Percentiles rank a stretch among this genome's conserved stretches.
Evolutionary conservation across 1,139 yeast genomes (phyloP).

Genomic region (Suhomyces coccinellae): DNA sequence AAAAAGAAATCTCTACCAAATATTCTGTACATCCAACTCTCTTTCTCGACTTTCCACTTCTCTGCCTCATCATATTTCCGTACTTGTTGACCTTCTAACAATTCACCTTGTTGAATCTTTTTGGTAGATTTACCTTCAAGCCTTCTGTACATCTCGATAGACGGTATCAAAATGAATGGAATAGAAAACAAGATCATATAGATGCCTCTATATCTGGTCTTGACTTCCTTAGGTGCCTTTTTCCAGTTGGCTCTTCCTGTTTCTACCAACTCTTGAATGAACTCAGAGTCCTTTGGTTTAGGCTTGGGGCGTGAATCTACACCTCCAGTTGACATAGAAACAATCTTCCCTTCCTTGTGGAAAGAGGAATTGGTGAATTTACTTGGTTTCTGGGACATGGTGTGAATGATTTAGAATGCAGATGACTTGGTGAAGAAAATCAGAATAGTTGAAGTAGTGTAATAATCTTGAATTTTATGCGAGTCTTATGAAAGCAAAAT

Average conservation of each 20-base stretch:
- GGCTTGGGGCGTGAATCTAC: conserved; percentile 16
- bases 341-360: conserved; percentile 30
- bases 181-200: conserved; percentile 41
- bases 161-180: conserved; percentile 38
- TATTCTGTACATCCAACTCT: conserved; percentile 38
- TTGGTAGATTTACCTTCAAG: conserved; percentile 46
- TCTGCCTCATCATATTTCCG: conserved; percentile 42
- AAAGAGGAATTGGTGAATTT: conserved; percentile 31
- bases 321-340: conserved; percentile 16
- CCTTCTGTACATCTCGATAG: conserved; percentile 39
- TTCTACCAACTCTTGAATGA: conserved; percentile 35
- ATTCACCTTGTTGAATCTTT: conserved; percentile 45
- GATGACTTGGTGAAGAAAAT: not conserved
- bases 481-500: no score
- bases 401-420: not conserved
- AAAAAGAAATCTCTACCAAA: conserved; percentile 48
- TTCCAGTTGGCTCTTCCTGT: conserved; percentile 50
- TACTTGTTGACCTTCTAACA: conserved; percentile 33
- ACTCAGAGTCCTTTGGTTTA: conserved; percentile 30
- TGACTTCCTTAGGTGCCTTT: conserved; percentile 44
- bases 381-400: conserved; percentile 13
- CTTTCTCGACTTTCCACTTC: conserved; percentile 42
- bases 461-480: no score
- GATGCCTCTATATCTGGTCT: conserved; percentile 41
- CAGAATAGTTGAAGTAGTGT: no score